Evolutionary conservation across 139 green algal species (phyloP).

Genomic region (Trebouxia sp.): DNA sequence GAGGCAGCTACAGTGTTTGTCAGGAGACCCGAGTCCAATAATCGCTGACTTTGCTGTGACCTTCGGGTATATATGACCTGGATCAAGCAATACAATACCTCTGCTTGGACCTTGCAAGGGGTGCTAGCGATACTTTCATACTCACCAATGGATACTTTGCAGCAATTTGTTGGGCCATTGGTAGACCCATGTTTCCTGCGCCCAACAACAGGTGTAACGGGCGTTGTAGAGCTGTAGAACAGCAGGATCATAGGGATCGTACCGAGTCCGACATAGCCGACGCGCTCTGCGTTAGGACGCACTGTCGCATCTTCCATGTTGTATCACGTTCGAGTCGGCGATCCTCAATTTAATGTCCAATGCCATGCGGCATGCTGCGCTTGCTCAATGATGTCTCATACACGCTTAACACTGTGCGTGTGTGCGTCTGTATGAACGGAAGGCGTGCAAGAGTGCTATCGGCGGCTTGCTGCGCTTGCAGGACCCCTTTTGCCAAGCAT

Average conservation of each 20-base stretch:
- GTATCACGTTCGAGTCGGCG: no score
- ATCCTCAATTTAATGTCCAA: no score
- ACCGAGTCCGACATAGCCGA: constrained; percentile 20
- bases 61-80: background rate
- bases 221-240: no score
- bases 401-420: background rate
- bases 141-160: background rate
- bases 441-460: background rate
- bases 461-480: background rate
- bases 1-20: no score
- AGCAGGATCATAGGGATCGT: background rate
- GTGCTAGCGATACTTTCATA: background rate
- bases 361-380: background rate
- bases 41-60: background rate
- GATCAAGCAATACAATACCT: background rate
- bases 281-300: background rate
- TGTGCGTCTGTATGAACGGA: background rate
- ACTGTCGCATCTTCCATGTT: no score
- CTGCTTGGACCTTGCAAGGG: background rate
- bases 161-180: constrained; percentile 14
- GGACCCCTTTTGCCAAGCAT: background rate
- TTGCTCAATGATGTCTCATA: background rate
- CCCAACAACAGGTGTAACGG: background rate
- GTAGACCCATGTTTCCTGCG: constrained; percentile 23
- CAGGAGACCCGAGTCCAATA: background rate